Percentiles rank a stretch among this genome's conserved stretches.
phyloP scores from a whole-genome alignment of 176 grass and related monocot species.

The Oryza rufipogon region DNA sequence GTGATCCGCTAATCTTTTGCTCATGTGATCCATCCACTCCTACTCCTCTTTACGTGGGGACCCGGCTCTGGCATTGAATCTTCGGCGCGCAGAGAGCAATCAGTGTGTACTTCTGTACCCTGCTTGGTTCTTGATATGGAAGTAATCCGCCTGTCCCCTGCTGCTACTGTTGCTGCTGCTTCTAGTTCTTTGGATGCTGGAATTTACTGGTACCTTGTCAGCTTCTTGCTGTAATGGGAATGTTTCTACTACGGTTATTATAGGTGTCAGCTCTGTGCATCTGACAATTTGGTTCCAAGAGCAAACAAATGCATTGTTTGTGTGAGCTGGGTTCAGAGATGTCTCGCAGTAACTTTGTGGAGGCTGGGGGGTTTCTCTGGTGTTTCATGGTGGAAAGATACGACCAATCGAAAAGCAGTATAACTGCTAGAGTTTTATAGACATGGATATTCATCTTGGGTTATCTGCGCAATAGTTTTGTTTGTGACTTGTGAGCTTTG shows the following conservation, averaged over 20 bases:
- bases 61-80: conserved; percentile 43
- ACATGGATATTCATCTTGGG: not conserved
- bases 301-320: not conserved
- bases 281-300: conserved; percentile 12
- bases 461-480: not conserved
- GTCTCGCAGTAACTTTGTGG: not conserved
- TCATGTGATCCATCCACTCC: conserved; percentile 36
- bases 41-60: not conserved
- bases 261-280: not conserved
- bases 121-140: conserved; percentile 40
- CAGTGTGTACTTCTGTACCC: conserved; percentile 45
- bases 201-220: conserved; percentile 5
- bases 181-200: not conserved
- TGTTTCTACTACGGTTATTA: not conserved
- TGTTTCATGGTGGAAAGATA: not conserved
- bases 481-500: not conserved
- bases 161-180: not conserved
- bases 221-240: conserved; percentile 4
- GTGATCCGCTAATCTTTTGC: conserved; percentile 32
- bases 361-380: not conserved
- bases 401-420: not conserved
- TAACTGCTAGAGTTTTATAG: not conserved
- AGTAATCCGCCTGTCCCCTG: conserved; percentile 49
- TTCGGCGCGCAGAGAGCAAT: conserved; percentile 22
- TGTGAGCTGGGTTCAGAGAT: conserved; percentile 1